A percentile compares a stretch with the other conserved stretches of the same genome.
Evolutionary conservation across 1,139 yeast genomes (phyloP).

Genomic region (Taphrina sp.): DNA sequence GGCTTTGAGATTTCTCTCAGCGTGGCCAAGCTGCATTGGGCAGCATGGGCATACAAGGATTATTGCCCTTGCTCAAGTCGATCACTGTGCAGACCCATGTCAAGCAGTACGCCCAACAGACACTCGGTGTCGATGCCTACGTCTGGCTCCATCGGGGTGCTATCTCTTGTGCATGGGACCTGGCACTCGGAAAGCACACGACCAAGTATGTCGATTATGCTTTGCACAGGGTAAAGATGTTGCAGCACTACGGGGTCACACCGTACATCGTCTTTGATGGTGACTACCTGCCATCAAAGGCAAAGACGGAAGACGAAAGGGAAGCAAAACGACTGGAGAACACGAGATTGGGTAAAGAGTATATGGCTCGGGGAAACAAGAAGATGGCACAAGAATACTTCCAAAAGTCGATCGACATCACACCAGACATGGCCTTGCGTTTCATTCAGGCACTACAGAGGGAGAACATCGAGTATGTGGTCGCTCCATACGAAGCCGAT

Average conservation of each 20-base stretch:
- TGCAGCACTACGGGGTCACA: slow-evolving; percentile 62
- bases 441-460: slow-evolving; percentile 68
- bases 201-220: slow-evolving; percentile 49
- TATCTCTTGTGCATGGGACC: slow-evolving; percentile 77
- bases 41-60: slow-evolving; percentile 36
- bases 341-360: slow-evolving; percentile 55
- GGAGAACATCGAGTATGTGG: slow-evolving; percentile 66
- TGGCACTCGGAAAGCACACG: slow-evolving; percentile 72
- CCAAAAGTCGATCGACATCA: slow-evolving; percentile 79
- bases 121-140: slow-evolving; percentile 89
- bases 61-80: slow-evolving; percentile 38
- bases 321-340: slow-evolving; percentile 57
- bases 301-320: slow-evolving; percentile 68
- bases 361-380: slow-evolving; percentile 54
- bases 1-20: too few species aligned
- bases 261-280: slow-evolving; percentile 96
- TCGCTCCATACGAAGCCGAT: slow-evolving; percentile 98
- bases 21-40: too few species aligned
- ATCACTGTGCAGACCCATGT: slow-evolving; percentile 35
- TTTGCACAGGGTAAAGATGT: slow-evolving; percentile 49
- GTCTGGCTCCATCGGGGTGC: slow-evolving; percentile 95
- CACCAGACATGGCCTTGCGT: slow-evolving; percentile 87
- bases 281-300: slow-evolving; percentile 76
- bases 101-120: slow-evolving; percentile 42
- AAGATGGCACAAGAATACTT: slow-evolving; percentile 65